Evolutionary conservation across 2,329 filamentous ascomycete genomes (phyloP).

Genomic region (Aspergillus hortae): DNA sequence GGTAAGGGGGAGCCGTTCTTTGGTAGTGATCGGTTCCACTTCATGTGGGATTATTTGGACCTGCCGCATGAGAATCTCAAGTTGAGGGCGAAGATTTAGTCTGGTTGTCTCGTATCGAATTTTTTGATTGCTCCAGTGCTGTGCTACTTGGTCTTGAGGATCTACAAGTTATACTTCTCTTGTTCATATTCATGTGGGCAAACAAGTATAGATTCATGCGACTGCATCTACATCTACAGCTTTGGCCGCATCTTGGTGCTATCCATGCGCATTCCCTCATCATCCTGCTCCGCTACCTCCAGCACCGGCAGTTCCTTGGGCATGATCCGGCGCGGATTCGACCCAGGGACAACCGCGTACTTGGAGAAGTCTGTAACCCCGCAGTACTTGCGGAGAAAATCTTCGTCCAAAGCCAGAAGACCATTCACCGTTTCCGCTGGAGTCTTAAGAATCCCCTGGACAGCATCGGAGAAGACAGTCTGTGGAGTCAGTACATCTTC

Average conservation of each 20-base stretch:
- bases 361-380: slow-evolving; percentile 68
- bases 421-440: slow-evolving; percentile 65
- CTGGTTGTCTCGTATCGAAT: background rate
- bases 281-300: slow-evolving; percentile 71
- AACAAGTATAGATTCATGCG: background rate
- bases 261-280: slow-evolving; percentile 70
- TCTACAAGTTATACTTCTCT: background rate
- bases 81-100: slow-evolving; percentile 11
- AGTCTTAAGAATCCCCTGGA: slow-evolving; percentile 66
- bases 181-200: background rate
- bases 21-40: slow-evolving; percentile 65
- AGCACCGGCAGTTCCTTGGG: slow-evolving; percentile 66
- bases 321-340: slow-evolving; percentile 71
- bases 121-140: no score
- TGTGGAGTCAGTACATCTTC: slow-evolving; percentile 16
- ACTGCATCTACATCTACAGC: slow-evolving; percentile 12
- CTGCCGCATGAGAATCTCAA: slow-evolving; percentile 40
- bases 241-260: slow-evolving; percentile 49
- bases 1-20: slow-evolving; percentile 68
- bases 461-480: slow-evolving; percentile 75
- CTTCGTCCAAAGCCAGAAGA: slow-evolving; percentile 70
- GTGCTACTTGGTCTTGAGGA: background rate
- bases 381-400: slow-evolving; percentile 65
- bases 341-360: slow-evolving; percentile 66
- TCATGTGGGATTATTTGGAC: slow-evolving; percentile 64